phyloP scores from a whole-genome alignment of 2,329 filamentous ascomycete genomes.

The Colletotrichum falcatum region DNA sequence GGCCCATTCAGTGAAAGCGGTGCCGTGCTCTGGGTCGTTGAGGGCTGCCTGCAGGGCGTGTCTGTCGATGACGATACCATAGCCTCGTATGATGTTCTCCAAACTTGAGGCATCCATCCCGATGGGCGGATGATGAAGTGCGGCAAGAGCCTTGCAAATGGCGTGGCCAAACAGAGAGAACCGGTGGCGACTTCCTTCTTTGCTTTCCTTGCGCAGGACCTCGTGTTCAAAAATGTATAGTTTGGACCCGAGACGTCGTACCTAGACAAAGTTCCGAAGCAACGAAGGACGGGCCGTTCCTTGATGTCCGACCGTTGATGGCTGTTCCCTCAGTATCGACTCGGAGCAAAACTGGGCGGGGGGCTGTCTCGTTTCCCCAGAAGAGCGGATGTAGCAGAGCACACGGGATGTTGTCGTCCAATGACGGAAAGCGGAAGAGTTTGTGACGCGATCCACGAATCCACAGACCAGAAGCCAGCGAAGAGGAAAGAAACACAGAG shows the following conservation, averaged over 20 bases:
- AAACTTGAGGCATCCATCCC: conserved; percentile 32
- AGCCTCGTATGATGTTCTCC: conserved; percentile 47
- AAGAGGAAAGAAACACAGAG: not conserved
- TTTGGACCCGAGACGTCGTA: conserved; percentile 7
- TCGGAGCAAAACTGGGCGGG: not conserved
- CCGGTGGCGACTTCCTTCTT: not conserved
- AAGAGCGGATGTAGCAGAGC: conserved; percentile 20
- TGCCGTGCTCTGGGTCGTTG: conserved; percentile 50
- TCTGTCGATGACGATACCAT: conserved; percentile 51
- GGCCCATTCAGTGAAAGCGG: conserved; percentile 61
- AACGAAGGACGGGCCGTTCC: conserved; percentile 29
- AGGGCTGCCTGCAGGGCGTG: conserved; percentile 52
- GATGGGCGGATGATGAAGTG: not conserved
- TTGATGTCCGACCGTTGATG: conserved; percentile 19
- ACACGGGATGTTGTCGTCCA: conserved; percentile 35
- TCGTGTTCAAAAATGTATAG: conserved; percentile 15
- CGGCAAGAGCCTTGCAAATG: not conserved
- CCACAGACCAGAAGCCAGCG: not conserved
- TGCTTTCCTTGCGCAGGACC: not conserved
- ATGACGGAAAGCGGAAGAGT: conserved; percentile 17
- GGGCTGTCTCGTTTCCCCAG: conserved; percentile 2
- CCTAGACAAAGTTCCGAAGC: conserved; percentile 26
- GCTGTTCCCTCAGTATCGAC: conserved; percentile 6
- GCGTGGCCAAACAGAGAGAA: conserved; percentile 4
- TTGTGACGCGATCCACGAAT: conserved; percentile 15